Base-by-base conservation (phyloP, 352 stramenopile species). In the Phytophthora agathidicida region DNA sequence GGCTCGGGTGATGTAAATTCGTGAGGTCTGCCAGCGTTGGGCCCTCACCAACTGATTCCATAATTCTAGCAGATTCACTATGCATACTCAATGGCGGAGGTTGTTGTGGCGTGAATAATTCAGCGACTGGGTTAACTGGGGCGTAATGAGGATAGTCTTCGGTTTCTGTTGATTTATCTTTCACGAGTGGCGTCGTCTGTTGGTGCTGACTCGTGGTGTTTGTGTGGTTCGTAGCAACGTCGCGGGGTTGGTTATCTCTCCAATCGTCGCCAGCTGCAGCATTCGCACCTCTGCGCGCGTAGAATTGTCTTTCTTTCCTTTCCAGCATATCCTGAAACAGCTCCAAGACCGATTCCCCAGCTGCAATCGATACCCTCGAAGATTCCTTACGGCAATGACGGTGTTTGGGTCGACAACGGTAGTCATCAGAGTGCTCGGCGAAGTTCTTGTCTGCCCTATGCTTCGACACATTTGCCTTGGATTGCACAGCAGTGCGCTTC, bases 311-410 rank as follows among this genome's bases (percentile, higher is more conserved):
- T 19, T 68, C 38, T 30, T 72, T 72, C 11, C 42, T 60, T 32
- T 68, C 50, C 39, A 72, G n/a, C 45, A 72, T 56, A 31, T 68
- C 39, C 23, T 56, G 57, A 22, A 72, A 72, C 41, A 54, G 38
- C 16, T 54, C 33, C 5, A 72, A 32, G 9, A 31, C 19, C 3
- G 43, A 39, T 42, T 54, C 57, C 8, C 22, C 33, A 24, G 2
- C 22, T 52, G 24, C 28, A 45, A 26, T 26, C 14, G 46, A 31
- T 24, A 16, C 28, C 7, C 6, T 30, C 1, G 24, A 27, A 24
- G 17, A 5, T 5, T 36, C 11, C 3, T 52, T 49, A 30, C 28
- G 35, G 14, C 41, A 32, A 16, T 28, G 53, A 39, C 23, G 23
- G 17, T 24, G 24, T 11, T 2, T 33, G 9, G 20, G 8, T 51